These are phyloP conservation scores for Periglandula ipomoeae DNA, from an alignment of 2,329 filamentous ascomycete genomes.

Conservation along the genomic window DNA sequence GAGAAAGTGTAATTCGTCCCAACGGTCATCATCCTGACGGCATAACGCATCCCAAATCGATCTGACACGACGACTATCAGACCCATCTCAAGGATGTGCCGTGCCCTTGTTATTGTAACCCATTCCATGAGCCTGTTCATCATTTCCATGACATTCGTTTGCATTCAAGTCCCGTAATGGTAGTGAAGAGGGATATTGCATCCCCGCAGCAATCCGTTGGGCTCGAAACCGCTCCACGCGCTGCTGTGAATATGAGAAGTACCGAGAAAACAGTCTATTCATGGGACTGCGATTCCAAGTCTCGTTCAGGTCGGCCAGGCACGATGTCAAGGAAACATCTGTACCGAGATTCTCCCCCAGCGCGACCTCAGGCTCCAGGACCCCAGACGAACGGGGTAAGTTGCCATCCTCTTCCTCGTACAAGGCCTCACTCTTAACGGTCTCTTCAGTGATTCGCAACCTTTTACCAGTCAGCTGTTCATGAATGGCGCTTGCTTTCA, in stretches of 20 bases:
- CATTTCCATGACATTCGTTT: too few species aligned
- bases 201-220: not conserved
- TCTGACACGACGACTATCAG: too few species aligned
- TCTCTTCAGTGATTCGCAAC: not conserved
- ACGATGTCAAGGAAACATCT: not conserved
- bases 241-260: not conserved
- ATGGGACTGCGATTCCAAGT: not conserved
- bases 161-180: not conserved
- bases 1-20: too few species aligned
- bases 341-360: too few species aligned
- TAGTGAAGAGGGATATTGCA: not conserved
- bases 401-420: not conserved
- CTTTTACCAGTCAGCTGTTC: not conserved
- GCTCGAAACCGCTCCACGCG: not conserved
- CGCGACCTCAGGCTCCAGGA: not conserved
- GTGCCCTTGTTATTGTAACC: too few species aligned
- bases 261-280: not conserved
- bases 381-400: not conserved
- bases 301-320: not conserved
- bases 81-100: too few species aligned
- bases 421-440: not conserved
- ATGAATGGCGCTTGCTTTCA: not conserved
- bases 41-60: too few species aligned
- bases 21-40: too few species aligned
- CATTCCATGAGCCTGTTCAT: too few species aligned